A percentile compares a stretch with the other conserved stretches of the same genome.
These are phyloP conservation scores for Penicillium malachiteum DNA, from an alignment of 495 filamentous ascomycete species.

Conservation along the genomic window DNA sequence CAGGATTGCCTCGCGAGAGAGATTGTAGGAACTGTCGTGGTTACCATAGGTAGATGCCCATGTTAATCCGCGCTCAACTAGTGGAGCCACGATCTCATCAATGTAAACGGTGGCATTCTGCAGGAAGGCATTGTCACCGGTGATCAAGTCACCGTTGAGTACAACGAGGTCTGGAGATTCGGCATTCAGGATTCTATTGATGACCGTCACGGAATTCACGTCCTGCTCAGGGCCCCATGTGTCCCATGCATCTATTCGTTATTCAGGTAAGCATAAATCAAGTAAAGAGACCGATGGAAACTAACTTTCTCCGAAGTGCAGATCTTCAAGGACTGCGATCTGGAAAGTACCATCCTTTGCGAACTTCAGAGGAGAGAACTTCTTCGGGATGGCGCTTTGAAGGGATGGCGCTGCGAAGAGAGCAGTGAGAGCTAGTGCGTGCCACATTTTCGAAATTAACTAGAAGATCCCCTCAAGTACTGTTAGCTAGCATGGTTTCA, in stretches of 20 bases:
- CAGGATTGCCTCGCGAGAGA: constrained; percentile 54
- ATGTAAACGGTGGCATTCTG: constrained; percentile 59
- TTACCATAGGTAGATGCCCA: constrained; percentile 74
- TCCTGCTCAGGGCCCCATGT: constrained; percentile 62
- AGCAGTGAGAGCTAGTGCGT: neutral
- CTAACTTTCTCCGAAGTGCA: constrained; percentile 67
- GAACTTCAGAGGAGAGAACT: constrained; percentile 16
- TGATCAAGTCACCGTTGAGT: constrained; percentile 70
- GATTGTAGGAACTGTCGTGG: constrained; percentile 63
- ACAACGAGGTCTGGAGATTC: constrained; percentile 60
- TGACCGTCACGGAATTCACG: constrained; percentile 54
- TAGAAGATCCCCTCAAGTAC: neutral
- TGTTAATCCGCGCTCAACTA: constrained; percentile 49
- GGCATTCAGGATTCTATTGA: constrained; percentile 54
- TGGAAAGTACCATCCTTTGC: constrained; percentile 36
- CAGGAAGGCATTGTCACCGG: constrained; percentile 61
- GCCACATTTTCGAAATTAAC: neutral
- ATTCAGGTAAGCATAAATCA: neutral
- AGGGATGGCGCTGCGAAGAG: neutral
- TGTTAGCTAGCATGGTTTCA: neutral
- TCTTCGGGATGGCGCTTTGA: neutral
- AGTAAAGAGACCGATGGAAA: neutral
- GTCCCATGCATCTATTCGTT: constrained; percentile 30
- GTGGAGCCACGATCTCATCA: constrained; percentile 58
- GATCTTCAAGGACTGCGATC: constrained; percentile 62